Conservation (phyloP, 106 monocot genomes). For the Dactylorhiza incarnata region DNA sequence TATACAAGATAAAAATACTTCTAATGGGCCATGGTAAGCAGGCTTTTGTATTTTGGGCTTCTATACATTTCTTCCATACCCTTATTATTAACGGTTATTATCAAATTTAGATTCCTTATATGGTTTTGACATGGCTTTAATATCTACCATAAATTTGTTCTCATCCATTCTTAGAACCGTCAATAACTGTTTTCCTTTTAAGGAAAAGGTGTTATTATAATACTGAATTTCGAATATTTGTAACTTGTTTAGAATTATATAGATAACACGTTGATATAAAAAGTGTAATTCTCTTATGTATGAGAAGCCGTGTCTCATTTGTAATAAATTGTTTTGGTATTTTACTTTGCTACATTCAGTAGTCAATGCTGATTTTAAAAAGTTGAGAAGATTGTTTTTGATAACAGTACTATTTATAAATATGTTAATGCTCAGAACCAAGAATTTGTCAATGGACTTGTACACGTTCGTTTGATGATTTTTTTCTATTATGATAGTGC, state of each 20-base stretch:
- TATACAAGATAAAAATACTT: no score
- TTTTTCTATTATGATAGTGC: slow-evolving; percentile 18
- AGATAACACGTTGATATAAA: neutral
- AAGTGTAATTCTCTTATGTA: neutral
- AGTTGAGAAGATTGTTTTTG: neutral
- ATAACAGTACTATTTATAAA: neutral
- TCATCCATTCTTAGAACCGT: neutral
- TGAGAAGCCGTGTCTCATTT: neutral
- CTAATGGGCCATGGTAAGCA: no score
- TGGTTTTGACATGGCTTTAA: neutral
- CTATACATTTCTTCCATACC: no score
- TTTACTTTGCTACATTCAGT: neutral
- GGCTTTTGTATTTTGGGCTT: no score
- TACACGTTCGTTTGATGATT: neutral
- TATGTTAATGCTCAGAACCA: neutral
- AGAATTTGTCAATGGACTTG: neutral
- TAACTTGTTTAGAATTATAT: neutral
- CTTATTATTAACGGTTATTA: neutral
- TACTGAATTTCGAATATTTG: neutral
- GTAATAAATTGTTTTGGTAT: neutral
- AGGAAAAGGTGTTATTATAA: neutral
- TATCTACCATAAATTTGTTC: neutral
- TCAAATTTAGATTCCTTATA: neutral
- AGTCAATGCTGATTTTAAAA: neutral
- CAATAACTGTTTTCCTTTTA: neutral